These are phyloP conservation scores for Penicillium thymicola DNA, from an alignment of 2,329 filamentous ascomycete genomes.

Conservation along the genomic window DNA sequence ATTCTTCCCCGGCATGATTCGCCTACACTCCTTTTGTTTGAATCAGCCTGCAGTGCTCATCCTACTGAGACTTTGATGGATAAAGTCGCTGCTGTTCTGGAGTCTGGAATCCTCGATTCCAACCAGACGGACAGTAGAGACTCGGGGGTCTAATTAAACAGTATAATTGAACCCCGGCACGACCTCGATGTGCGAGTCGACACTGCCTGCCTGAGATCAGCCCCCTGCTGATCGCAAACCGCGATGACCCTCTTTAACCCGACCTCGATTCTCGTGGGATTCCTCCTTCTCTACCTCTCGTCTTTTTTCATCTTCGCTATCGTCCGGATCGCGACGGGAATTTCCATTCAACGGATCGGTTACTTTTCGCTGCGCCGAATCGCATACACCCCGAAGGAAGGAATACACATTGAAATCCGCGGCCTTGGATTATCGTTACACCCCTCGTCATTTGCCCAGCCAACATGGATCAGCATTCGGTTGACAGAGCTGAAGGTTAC, in stretches of 20 bases:
- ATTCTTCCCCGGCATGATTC: conserved; percentile 12
- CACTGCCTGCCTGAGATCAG: conserved; percentile 26
- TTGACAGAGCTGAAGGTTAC: conserved; percentile 82
- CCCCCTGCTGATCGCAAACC: conserved; percentile 31
- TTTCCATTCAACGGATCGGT: conserved; percentile 93
- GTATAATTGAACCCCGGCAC: conserved; percentile 5
- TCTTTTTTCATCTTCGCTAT: conserved; percentile 94
- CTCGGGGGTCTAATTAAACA: conserved; percentile 1
- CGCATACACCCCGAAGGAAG: conserved; percentile 84
- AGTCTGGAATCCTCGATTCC: conserved; percentile 6
- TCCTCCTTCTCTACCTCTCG: conserved; percentile 82
- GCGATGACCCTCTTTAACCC: conserved; percentile 53
- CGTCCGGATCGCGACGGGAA: conserved; percentile 83
- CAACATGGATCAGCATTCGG: conserved; percentile 91
- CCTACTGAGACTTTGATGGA: conserved; percentile 12
- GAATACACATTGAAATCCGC: conserved; percentile 82
- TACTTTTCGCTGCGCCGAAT: conserved; percentile 89
- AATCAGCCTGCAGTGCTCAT: conserved; percentile 11
- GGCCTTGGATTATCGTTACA: conserved; percentile 85
- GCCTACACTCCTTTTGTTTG: conserved; percentile 1
- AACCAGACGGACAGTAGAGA: conserved; percentile 12
- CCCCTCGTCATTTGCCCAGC: conserved; percentile 92
- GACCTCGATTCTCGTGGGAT: conserved; percentile 80
- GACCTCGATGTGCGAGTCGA: conserved; percentile 20
- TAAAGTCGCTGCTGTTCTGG: conserved; percentile 5